Evolutionary conservation across 257 asterid species (phyloP).

Genomic region (Nicotiana otophora): DNA sequence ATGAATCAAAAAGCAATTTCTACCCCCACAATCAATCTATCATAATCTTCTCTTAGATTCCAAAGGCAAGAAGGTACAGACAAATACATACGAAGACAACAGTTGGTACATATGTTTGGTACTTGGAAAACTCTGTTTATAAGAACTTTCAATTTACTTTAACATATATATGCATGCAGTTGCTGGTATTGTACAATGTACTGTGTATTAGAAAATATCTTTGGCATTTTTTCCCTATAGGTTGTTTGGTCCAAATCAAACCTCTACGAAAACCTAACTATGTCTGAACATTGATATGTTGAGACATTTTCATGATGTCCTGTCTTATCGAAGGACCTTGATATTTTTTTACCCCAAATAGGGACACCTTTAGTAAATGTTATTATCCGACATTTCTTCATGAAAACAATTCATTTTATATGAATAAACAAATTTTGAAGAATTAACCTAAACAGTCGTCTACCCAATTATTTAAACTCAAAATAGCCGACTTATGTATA

Average conservation of each 20-base stretch:
- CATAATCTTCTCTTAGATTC: constrained; percentile 15
- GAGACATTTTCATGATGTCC: constrained; percentile 6
- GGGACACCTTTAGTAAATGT: too few species aligned
- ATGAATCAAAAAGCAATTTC: not conserved
- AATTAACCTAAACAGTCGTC: too few species aligned
- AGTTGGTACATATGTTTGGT: not conserved
- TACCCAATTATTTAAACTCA: too few species aligned
- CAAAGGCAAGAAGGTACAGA: constrained; percentile 24
- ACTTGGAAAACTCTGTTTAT: not conserved
- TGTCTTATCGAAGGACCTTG: not conserved
- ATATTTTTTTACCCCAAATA: not conserved
- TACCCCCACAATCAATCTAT: not conserved
- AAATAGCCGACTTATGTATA: too few species aligned
- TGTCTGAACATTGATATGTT: constrained; percentile 1
- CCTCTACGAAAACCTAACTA: not conserved
- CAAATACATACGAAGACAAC: constrained; percentile 10
- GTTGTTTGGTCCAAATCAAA: constrained; percentile 6
- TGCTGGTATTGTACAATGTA: not conserved
- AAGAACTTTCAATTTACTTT: not conserved
- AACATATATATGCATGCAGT: not conserved
- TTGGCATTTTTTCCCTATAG: not conserved
- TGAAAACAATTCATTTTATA: not conserved
- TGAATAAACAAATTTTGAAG: too few species aligned
- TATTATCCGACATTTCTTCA: too few species aligned
- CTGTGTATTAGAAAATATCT: not conserved